A percentile compares a stretch with the other conserved stretches of the same genome.
These are phyloP conservation scores for Amanita fuliginea DNA, from an alignment of 768 basidiomycete genomes.

Conservation along the genomic window DNA sequence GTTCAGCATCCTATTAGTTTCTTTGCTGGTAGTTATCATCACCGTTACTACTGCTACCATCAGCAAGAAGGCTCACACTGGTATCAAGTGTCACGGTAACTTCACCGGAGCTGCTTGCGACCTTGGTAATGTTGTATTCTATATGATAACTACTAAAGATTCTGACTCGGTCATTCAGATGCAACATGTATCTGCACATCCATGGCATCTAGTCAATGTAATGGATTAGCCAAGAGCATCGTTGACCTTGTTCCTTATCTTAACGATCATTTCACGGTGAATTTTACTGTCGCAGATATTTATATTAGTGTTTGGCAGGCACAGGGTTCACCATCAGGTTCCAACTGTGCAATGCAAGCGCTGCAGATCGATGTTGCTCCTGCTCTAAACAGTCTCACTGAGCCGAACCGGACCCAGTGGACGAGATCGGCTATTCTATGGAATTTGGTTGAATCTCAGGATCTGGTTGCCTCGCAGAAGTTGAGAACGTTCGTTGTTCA, in stretches of 20 bases:
- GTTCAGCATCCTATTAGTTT: conserved; percentile 4
- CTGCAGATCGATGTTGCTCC: conserved; percentile 43
- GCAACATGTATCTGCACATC: conserved; percentile 53
- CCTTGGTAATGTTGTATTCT: conserved; percentile 31
- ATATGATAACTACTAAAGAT: background rate
- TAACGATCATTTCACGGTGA: conserved; percentile 35
- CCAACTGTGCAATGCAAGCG: conserved; percentile 43
- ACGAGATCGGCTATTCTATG: conserved; percentile 49
- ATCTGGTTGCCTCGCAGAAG: conserved; percentile 22
- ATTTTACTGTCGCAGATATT: conserved; percentile 31
- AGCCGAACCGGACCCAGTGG: conserved; percentile 36
- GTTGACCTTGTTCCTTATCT: conserved; percentile 35
- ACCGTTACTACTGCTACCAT: conserved; percentile 29
- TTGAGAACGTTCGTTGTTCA: conserved; percentile 36
- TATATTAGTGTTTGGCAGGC: conserved; percentile 40
- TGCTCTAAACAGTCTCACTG: conserved; percentile 23
- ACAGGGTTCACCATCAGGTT: conserved; percentile 29
- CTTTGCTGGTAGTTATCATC: conserved; percentile 20
- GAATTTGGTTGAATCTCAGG: conserved; percentile 43
- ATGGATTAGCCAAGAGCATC: conserved; percentile 42
- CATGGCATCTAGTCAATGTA: conserved; percentile 28
- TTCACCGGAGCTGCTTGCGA: conserved; percentile 41
- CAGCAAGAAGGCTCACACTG: conserved; percentile 13
- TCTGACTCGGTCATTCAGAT: conserved; percentile 26
- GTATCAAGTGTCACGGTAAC: conserved; percentile 26